These are phyloP conservation scores for Phaeotremella fagi DNA, from an alignment of 768 basidiomycete species.

Conservation along the genomic window DNA sequence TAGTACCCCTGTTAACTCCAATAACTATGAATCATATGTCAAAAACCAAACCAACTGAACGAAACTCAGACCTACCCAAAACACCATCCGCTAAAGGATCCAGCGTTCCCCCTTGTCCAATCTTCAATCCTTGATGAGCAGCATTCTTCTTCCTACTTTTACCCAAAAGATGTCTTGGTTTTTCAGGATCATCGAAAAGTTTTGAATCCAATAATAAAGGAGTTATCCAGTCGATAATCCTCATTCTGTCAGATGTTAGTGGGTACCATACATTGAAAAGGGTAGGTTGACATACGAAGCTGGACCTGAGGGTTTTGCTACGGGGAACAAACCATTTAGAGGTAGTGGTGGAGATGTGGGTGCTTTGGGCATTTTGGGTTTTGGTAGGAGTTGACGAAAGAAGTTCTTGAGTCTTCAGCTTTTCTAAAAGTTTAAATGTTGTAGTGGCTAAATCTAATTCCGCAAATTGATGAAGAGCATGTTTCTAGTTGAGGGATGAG, in stretches of 20 bases:
- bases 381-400: too few species aligned
- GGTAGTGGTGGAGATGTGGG: constrained; percentile 35
- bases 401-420: too few species aligned
- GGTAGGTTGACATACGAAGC: constrained; percentile 55
- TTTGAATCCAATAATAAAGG: constrained; percentile 68
- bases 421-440: too few species aligned
- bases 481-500: not conserved
- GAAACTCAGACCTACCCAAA: constrained; percentile 62
- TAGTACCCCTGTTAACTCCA: constrained; percentile 84
- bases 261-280: not conserved
- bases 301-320: constrained; percentile 86
- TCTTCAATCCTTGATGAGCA: constrained; percentile 56
- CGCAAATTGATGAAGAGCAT: too few species aligned
- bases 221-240: constrained; percentile 77
- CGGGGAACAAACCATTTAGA: constrained; percentile 63
- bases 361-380: constrained; percentile 48
- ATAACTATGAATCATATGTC: constrained; percentile 46
- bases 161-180: constrained; percentile 9
- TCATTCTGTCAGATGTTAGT: constrained; percentile 55
- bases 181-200: constrained; percentile 58
- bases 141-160: constrained; percentile 50
- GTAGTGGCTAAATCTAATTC: too few species aligned
- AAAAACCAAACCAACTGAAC: not conserved
- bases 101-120: constrained; percentile 66
- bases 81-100: constrained; percentile 97